phyloP scores from a whole-genome alignment of 2,329 filamentous ascomycete species.

The Pseudocercospora macadamiae region DNA sequence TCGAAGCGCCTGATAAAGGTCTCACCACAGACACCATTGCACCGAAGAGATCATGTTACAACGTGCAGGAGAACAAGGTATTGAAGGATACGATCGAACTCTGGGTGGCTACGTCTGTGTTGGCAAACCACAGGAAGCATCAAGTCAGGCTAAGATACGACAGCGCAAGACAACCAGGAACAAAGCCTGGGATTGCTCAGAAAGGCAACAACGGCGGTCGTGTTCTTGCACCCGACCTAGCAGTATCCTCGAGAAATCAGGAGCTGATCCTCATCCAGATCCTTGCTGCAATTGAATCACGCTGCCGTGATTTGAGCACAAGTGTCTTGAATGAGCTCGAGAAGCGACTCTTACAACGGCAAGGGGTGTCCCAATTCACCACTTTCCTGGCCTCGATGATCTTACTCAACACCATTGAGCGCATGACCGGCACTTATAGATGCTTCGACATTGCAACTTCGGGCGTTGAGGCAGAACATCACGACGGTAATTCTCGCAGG shows the following conservation, averaged over 20 bases:
- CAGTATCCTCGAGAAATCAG: conserved; percentile 35
- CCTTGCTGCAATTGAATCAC: conserved; percentile 58
- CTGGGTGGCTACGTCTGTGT: conserved; percentile 59
- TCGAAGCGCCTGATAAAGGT: conserved; percentile 27
- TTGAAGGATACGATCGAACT: conserved; percentile 58
- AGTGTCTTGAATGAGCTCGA: conserved; percentile 63
- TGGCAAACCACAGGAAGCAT: conserved; percentile 32
- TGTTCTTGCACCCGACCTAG: neutral
- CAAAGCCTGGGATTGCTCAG: neutral
- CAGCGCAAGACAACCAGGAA: conserved; percentile 22
- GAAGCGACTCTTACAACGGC: conserved; percentile 60
- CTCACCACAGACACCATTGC: neutral
- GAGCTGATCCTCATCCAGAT: conserved; percentile 57
- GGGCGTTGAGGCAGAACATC: neutral
- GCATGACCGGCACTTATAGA: conserved; percentile 60
- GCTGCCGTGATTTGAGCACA: conserved; percentile 56
- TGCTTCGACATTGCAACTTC: conserved; percentile 19
- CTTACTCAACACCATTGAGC: conserved; percentile 61
- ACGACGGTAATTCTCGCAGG: conserved; percentile 4
- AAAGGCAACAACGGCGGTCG: too few relatives aligned
- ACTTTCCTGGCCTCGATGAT: conserved; percentile 64
- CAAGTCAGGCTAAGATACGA: neutral
- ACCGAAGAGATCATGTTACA: conserved; percentile 26
- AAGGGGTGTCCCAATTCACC: conserved; percentile 60
- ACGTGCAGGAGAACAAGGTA: conserved; percentile 45